Base-by-base conservation (phyloP, 768 basidiomycete species). In the Artomyces pyxidatus region DNA sequence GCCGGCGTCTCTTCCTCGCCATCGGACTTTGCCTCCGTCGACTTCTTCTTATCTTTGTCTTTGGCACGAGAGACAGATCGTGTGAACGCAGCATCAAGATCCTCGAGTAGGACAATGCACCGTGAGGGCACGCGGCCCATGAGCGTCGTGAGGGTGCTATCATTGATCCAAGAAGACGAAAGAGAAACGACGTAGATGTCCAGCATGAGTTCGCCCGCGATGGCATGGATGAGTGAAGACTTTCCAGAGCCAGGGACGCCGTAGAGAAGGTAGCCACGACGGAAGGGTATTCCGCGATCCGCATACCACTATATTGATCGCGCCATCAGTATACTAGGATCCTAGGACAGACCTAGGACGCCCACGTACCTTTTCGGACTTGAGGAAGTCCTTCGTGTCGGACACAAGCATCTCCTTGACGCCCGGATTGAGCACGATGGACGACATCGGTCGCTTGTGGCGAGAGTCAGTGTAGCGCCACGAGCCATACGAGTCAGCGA, bases 101-200 rank as follows among this genome's bases (percentile, higher is more conserved):
- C 92, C 63, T 95, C 92, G 19, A 95, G 76, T 10, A 95, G 75
- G 47, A 95, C 80, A 38, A 95, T 87, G 62, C 86, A 89, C 16
- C 83, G 80, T 28, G 85, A 80, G 3, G 90, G 88, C 5, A 93
- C 88, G 30, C 84, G 80, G 25, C 88, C 85, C 83, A 95, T 89
- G 30, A 94, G 77, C 9, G 84, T 83, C 21, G 82, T 85, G 25
- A 95, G 72, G 8, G 88, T 90, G 54, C 82, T 82, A 61, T 95
- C 92, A 51, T 85, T 86, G 62, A 92, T 85, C 88, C 87, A 89
- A 17, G 84, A 85, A 21, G 85, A 83, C 23, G 84, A 88, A 44
- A 93, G 70, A 17, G 90, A 90, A 42, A 94, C 81, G 48, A 92
- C 88, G 61, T 93, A 94, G 58, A 96, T 89, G 71, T 93, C 88